Percentiles rank a stretch among this genome's conserved stretches.
These are phyloP conservation scores for Umbelopsis vinacea DNA, from an alignment of 192 early-diverging fungal species.

Conservation along the genomic window DNA sequence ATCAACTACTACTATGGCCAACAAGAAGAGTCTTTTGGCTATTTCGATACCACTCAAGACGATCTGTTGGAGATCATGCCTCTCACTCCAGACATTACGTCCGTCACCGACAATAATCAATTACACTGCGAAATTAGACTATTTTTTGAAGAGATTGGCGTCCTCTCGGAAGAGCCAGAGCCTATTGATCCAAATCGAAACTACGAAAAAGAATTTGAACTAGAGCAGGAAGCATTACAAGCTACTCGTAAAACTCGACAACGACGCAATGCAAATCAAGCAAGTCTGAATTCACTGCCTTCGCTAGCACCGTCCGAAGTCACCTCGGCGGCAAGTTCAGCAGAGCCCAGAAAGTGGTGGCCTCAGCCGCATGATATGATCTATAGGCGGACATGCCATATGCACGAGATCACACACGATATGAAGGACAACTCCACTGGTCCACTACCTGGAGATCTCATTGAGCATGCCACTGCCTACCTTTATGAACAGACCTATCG, in stretches of 20 bases:
- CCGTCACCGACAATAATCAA: conserved; percentile 30
- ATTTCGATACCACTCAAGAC: conserved; percentile 9
- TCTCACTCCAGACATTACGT: conserved; percentile 34
- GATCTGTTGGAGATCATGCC: conserved; percentile 33
- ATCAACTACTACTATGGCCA: background rate
- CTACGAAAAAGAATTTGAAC: conserved; percentile 35
- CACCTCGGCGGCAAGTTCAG: background rate
- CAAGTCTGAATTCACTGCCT: conserved; percentile 7
- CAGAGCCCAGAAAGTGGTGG: background rate
- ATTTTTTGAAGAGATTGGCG: conserved; percentile 42
- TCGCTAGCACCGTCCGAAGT: background rate
- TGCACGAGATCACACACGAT: conserved; percentile 17
- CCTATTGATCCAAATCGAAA: conserved; percentile 40
- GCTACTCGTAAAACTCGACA: background rate
- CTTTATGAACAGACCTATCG: conserved; percentile 14
- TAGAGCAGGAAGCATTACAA: background rate
- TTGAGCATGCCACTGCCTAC: background rate
- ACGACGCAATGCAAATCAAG: conserved; percentile 13
- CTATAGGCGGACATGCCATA: background rate
- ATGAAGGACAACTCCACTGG: conserved; percentile 12
- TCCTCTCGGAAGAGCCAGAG: conserved; percentile 36
- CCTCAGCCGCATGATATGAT: conserved; percentile 18
- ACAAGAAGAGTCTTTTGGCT: background rate
- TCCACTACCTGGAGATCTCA: conserved; percentile 6
- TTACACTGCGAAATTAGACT: conserved; percentile 18